These are phyloP conservation scores for Funneliformis caledonium DNA, from an alignment of 371 early-diverging fungal species.

Conservation along the genomic window DNA sequence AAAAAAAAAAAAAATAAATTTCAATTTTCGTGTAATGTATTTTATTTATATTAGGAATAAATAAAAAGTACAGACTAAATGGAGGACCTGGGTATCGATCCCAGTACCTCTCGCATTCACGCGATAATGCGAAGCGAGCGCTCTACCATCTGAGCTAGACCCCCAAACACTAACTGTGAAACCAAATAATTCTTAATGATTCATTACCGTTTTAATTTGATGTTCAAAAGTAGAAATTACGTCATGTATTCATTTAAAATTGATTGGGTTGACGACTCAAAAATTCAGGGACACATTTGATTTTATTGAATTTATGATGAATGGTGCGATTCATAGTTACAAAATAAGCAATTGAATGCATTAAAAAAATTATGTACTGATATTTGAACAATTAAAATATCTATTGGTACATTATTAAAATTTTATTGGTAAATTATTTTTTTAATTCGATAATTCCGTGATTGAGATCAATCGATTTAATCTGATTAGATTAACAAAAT, in stretches of 20 bases:
- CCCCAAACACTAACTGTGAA: slow-evolving; percentile 35
- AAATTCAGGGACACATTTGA: no score
- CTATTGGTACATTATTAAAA: no score
- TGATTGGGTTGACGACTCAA: no score
- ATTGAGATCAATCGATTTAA: not conserved
- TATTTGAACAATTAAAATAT: no score
- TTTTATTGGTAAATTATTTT: not conserved
- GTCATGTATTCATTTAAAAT: no score
- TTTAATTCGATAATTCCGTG: not conserved
- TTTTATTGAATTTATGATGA: no score
- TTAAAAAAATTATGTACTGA: no score
- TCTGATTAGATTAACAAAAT: not conserved
- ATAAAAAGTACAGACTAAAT: not conserved
- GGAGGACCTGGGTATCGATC: slow-evolving; percentile 48
- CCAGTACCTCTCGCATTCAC: slow-evolving; percentile 44
- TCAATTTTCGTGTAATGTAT: not conserved
- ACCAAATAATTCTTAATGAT: not conserved
- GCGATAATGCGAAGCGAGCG: slow-evolving; percentile 44
- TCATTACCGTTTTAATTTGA: not conserved
- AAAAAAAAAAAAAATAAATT: not conserved
- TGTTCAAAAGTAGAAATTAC: slow-evolving; percentile 3
- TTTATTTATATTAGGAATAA: not conserved
- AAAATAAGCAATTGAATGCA: no score
- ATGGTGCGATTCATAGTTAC: no score
- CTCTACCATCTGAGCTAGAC: slow-evolving; percentile 50